A percentile compares a stretch with the other conserved stretches of the same genome.
Conservation (phyloP, 352 stramenopile genomes). For the Globisporangium echinulatum region DNA sequence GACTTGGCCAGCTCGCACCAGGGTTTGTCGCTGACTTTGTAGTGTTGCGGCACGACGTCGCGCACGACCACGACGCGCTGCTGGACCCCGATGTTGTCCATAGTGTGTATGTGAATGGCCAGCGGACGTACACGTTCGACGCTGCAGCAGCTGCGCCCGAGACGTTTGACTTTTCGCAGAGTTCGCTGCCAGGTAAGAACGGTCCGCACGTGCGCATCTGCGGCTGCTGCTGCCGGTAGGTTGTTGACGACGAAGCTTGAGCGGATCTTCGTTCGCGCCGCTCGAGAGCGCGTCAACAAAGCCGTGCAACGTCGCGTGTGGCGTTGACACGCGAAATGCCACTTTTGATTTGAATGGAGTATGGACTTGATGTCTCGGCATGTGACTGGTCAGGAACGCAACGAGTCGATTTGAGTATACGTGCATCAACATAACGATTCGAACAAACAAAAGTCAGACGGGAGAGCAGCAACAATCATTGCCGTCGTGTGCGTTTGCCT, state of each 20-base stretch:
- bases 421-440: too few species aligned
- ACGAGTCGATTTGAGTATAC: too few species aligned
- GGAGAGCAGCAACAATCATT: too few species aligned
- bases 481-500: too few species aligned
- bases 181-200: conserved; percentile 67
- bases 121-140: conserved; percentile 47
- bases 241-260: neutral
- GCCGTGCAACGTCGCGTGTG: too few species aligned
- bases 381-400: too few species aligned
- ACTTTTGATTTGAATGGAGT: too few species aligned
- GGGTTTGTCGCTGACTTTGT: conserved; percentile 72
- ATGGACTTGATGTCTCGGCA: too few species aligned
- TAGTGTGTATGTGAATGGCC: conserved; percentile 59
- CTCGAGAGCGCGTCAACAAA: too few species aligned
- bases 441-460: neutral
- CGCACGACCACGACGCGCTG: conserved; percentile 29
- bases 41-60: conserved; percentile 54
- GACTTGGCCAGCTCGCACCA: conserved; percentile 40
- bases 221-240: conserved; percentile 42
- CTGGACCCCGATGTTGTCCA: conserved; percentile 42
- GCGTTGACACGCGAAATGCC: too few species aligned
- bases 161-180: conserved; percentile 42
- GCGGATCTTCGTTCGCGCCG: too few species aligned
- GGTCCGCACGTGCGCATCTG: conserved; percentile 48
- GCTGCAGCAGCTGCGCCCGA: neutral